Conservation (phyloP, 208 protist species). For the Acanthamoeba culbertsoni region DNA sequence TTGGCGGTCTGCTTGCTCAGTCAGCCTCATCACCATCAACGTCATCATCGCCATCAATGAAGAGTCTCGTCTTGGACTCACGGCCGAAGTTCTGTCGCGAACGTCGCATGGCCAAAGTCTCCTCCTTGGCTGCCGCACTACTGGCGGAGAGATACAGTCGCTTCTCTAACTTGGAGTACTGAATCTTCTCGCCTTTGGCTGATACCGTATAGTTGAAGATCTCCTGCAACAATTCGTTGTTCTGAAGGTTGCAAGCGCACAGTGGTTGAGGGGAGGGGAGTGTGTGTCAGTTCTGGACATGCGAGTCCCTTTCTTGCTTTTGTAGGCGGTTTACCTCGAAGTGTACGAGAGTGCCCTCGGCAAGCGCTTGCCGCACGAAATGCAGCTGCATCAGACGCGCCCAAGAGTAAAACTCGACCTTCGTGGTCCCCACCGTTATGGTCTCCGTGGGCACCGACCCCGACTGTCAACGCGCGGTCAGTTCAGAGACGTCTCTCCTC, state of each 20-base stretch:
- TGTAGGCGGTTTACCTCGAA: neutral
- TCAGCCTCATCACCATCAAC: too few relatives aligned
- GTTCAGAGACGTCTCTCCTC: too few relatives aligned
- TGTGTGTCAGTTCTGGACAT: neutral
- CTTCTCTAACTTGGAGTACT: slow-evolving; percentile 52
- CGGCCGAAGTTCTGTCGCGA: slow-evolving; percentile 33
- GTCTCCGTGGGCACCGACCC: slow-evolving; percentile 19
- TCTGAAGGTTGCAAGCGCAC: neutral
- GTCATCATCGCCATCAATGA: neutral
- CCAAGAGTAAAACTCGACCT: slow-evolving; percentile 30
- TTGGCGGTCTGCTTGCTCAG: too few relatives aligned
- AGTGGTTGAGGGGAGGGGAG: neutral
- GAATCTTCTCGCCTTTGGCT: neutral
- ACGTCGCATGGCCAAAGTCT: slow-evolving; percentile 34
- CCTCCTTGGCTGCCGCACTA: slow-evolving; percentile 18
- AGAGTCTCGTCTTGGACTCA: slow-evolving; percentile 29
- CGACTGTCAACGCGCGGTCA: too few relatives aligned
- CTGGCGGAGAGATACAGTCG: slow-evolving; percentile 10
- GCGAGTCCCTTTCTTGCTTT: neutral
- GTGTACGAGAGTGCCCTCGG: slow-evolving; percentile 17
- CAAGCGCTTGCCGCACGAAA: slow-evolving; percentile 34
- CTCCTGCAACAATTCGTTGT: slow-evolving; percentile 23
- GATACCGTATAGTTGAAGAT: neutral
- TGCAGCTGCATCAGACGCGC: slow-evolving; percentile 13
- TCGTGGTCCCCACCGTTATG: slow-evolving; percentile 12